Evolutionary conservation across 2,329 filamentous ascomycete genomes (phyloP).

Genomic region (Fusarium proliferatum): DNA sequence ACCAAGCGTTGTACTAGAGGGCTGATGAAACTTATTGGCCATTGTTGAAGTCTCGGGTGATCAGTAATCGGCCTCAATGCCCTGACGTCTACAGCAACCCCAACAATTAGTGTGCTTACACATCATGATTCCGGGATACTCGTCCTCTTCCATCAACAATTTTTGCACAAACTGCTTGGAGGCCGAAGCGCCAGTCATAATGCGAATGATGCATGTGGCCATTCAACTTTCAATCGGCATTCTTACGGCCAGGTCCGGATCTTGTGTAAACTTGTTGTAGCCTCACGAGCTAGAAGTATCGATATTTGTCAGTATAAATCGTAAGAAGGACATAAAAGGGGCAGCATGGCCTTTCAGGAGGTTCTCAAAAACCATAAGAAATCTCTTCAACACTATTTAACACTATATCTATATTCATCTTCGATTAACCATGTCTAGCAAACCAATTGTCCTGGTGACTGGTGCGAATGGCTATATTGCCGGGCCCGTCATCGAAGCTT

Average conservation of each 20-base stretch:
- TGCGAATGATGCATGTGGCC: not conserved
- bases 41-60: not conserved
- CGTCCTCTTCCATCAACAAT: not conserved
- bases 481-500: constrained; percentile 49
- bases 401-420: not conserved
- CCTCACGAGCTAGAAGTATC: not conserved
- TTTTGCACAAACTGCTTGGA: not conserved
- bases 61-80: not conserved
- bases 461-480: constrained; percentile 56
- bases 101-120: not conserved
- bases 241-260: not conserved
- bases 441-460: constrained; percentile 49
- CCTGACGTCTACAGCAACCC: not conserved
- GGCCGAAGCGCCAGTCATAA: not conserved
- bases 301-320: not conserved
- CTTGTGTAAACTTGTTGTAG: not conserved
- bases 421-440: constrained; percentile 31
- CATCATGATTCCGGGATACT: not conserved
- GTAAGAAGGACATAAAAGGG: not conserved
- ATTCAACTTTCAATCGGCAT: not conserved
- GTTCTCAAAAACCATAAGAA: not conserved
- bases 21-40: not conserved
- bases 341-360: not conserved
- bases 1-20: not conserved
- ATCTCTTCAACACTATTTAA: not conserved